phyloP scores from a whole-genome alignment of 495 filamentous ascomycete species.

The Rhypophila decipiens region DNA sequence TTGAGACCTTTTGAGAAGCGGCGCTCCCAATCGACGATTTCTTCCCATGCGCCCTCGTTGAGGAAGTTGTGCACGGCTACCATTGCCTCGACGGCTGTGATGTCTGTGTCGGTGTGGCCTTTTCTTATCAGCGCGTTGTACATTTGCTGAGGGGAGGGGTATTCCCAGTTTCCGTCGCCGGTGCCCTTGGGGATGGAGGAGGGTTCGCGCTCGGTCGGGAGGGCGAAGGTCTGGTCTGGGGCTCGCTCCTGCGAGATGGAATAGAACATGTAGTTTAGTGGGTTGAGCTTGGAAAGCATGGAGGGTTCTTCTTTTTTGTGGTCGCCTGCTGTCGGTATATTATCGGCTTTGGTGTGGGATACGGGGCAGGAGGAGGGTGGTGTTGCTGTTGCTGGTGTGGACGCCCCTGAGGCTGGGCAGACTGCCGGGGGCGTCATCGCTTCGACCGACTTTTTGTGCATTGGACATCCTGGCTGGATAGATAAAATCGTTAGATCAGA shows the following conservation, averaged over 20 bases:
- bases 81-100: slow-evolving; percentile 93
- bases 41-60: slow-evolving; percentile 94
- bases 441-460: slow-evolving; percentile 62
- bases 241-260: slow-evolving; percentile 73
- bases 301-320: slow-evolving; percentile 29
- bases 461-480: slow-evolving; percentile 77
- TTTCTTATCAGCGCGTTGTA: slow-evolving; percentile 96
- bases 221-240: slow-evolving; percentile 59
- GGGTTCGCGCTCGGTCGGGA: slow-evolving; percentile 70
- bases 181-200: slow-evolving; percentile 84
- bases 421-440: slow-evolving; percentile 32
- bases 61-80: slow-evolving; percentile 96
- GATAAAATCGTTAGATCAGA: slow-evolving; percentile 22
- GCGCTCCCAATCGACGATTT: slow-evolving; percentile 88
- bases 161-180: slow-evolving; percentile 81
- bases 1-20: slow-evolving; percentile 67
- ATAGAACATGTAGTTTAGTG: slow-evolving; percentile 93
- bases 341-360: slow-evolving; percentile 23
- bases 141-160: slow-evolving; percentile 98
- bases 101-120: slow-evolving; percentile 88
- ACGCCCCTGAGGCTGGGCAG: slow-evolving; percentile 6
- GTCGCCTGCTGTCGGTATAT: slow-evolving; percentile 9
- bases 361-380: slow-evolving; percentile 48
- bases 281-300: slow-evolving; percentile 71
- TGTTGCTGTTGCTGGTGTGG: slow-evolving; percentile 25